These are phyloP conservation scores for Collybia mongolica DNA, from an alignment of 768 basidiomycete species.

Conservation along the genomic window DNA sequence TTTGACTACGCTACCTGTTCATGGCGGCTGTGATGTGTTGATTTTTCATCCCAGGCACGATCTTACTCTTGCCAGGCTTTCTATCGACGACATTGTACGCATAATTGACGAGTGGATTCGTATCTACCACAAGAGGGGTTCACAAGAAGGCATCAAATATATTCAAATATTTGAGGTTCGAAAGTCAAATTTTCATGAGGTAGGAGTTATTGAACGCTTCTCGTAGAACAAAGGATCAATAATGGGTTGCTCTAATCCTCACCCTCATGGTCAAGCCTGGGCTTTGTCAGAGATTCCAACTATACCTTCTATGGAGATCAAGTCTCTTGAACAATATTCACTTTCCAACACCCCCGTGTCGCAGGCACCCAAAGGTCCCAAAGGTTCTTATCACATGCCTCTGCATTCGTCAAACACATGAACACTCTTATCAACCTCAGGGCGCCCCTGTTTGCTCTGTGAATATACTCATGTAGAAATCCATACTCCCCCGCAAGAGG, in stretches of 20 bases:
- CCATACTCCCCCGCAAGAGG: slow-evolving; percentile 33
- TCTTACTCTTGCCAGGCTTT: slow-evolving; percentile 73
- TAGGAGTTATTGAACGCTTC: no score
- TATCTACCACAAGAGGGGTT: slow-evolving; percentile 59
- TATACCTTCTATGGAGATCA: slow-evolving; percentile 65
- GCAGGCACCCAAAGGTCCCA: slow-evolving; percentile 53
- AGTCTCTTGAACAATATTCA: slow-evolving; percentile 52
- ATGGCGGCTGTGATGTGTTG: slow-evolving; percentile 86
- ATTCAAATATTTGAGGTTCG: slow-evolving; percentile 89
- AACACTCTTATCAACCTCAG: slow-evolving; percentile 21
- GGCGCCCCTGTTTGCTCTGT: slow-evolving; percentile 69
- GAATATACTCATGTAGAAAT: slow-evolving; percentile 77
- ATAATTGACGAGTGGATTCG: slow-evolving; percentile 75
- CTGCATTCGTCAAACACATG: not conserved
- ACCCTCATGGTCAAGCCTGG: slow-evolving; percentile 93
- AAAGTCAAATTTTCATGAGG: not conserved
- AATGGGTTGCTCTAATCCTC: slow-evolving; percentile 96
- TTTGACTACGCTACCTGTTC: slow-evolving; percentile 61
- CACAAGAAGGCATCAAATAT: slow-evolving; percentile 68
- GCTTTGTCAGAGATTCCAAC: slow-evolving; percentile 72
- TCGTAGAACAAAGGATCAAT: slow-evolving; percentile 86
- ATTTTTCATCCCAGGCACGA: slow-evolving; percentile 87
- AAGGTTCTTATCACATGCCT: slow-evolving; percentile 25
- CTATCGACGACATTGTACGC: slow-evolving; percentile 50
- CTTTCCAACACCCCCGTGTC: slow-evolving; percentile 29